Conservation (phyloP, 78 protist species). For the Capsaspora owczarzaki region DNA sequence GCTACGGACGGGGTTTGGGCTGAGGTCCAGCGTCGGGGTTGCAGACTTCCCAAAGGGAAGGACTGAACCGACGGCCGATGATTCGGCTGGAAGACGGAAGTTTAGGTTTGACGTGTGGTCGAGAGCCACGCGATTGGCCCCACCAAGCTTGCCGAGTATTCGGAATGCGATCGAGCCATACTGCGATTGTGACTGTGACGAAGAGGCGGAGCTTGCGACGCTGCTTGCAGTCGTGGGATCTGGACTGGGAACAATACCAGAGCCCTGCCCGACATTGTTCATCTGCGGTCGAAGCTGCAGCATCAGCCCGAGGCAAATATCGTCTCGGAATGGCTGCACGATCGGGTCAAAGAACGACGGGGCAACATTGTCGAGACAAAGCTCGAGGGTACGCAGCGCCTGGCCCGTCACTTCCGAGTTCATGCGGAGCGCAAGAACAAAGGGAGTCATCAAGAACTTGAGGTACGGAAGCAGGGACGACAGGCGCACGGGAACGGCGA, state of each 20-base stretch:
- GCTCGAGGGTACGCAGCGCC: constrained; percentile 70
- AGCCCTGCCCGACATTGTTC: no score
- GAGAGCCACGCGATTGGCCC: constrained; percentile 44
- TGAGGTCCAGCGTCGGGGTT: no score
- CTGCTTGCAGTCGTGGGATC: no score
- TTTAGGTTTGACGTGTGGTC: not conserved
- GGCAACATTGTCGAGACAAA: constrained; percentile 65
- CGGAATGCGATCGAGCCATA: constrained; percentile 67
- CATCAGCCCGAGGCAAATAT: no score
- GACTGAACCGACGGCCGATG: not conserved
- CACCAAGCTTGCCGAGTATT: constrained; percentile 91
- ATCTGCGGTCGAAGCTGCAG: constrained; percentile 46
- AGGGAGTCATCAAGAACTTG: constrained; percentile 59
- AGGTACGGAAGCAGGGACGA: constrained; percentile 62
- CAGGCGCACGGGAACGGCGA: constrained; percentile 79
- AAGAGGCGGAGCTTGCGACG: no score
- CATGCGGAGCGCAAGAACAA: constrained; percentile 55
- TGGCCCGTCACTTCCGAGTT: constrained; percentile 30
- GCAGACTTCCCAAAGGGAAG: not conserved
- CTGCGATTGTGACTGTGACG: constrained; percentile 31
- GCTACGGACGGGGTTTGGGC: no score
- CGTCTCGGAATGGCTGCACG: constrained; percentile 21
- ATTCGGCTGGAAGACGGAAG: not conserved
- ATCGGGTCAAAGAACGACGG: constrained; percentile 70
- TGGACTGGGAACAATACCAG: no score